Base-by-base conservation (phyloP, 2,329 filamentous ascomycete genomes). In the Phoma sp. region DNA sequence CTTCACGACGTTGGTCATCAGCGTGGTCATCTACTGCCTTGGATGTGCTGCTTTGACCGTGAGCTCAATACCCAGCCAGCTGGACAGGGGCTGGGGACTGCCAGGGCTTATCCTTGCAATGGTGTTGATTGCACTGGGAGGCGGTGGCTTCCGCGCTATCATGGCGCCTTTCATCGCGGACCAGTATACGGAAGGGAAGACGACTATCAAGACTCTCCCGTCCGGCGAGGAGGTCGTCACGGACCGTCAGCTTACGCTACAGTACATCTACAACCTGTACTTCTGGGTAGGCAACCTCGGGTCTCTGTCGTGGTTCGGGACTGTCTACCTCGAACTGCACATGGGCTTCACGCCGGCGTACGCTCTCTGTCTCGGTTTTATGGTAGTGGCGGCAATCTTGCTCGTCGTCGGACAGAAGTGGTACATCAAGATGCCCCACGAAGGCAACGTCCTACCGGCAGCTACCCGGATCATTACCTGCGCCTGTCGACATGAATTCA, bases 331-430 rank as follows among this genome's bases (percentile, higher is more conserved):
- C 78, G 89, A 92, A 72, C 77, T 83, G 54, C 82, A 87, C 64
- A 74, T 86, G 53, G 86, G 85, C 4, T 92, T 90, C 74, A 84
- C 87, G 82, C 81, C 81, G 1, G 88, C 86, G 2, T 91, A 82
- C 65, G 74, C 87, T 15, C 73, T 89, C 33, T 82, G 84, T 43
- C 82, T 88, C 61, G 81, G 80, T 68, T 83, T 88, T 75, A 90
- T 91, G 76, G 76, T 83, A 51, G 71, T 88, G 13, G 85, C 86
- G 35, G 82, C 87, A 24, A 69, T 83, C 37, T 78, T 87, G 45
- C 77, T 86, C 4, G 56, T 85, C 35, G 48, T 70, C 6, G 69
- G 71, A 24, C 50, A 55, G 17, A 36, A 32, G 6, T 66, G 63
- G 61, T 70, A 61, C 33, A 60, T 62, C 41, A 56, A 59, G 17